Percentiles rank a stretch among this genome's conserved stretches.
phyloP scores from a whole-genome alignment of 2,329 filamentous ascomycete genomes.

The Penicillium brevicompactum region DNA sequence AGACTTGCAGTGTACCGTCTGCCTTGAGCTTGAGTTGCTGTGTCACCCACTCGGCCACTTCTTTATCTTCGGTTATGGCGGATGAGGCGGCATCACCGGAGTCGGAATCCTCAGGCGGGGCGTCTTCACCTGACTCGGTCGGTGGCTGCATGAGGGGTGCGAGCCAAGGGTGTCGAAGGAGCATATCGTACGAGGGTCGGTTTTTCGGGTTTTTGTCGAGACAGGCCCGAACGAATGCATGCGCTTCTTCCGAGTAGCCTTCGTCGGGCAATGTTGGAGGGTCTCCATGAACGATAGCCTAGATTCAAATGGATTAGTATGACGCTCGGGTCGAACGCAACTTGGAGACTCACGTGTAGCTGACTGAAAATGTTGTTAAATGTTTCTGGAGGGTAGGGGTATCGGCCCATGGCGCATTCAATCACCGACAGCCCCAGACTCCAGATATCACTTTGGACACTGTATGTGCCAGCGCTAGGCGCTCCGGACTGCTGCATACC shows the following conservation, averaged over 20 bases:
- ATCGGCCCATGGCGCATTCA: conserved; percentile 90
- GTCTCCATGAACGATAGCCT: conserved; percentile 99
- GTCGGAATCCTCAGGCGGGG: conserved; percentile 33
- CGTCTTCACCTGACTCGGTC: conserved; percentile 63
- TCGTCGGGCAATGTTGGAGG: conserved; percentile 81
- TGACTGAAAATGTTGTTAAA: conserved; percentile 99
- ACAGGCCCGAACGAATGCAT: conserved; percentile 85
- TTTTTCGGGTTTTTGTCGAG: conserved; percentile 90
- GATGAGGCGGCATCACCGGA: conserved; percentile 35
- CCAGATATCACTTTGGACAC: conserved; percentile 98
- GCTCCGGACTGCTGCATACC: conserved; percentile 72
- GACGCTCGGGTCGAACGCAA: not conserved
- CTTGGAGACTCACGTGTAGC: conserved; percentile 72
- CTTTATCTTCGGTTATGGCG: conserved; percentile 65
- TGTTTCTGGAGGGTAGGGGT: conserved; percentile 95
- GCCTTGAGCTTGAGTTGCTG: conserved; percentile 68
- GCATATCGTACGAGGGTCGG: conserved; percentile 89
- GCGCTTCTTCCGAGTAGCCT: conserved; percentile 76
- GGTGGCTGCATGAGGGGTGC: conserved; percentile 72
- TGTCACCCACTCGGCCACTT: conserved; percentile 85
- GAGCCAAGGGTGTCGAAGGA: conserved; percentile 89
- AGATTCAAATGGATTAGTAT: conserved; percentile 19
- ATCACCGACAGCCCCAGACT: conserved; percentile 92
- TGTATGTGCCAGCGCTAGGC: conserved; percentile 82
- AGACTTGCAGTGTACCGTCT: conserved; percentile 57